Evolutionary conservation across 345 rosid genomes (phyloP).

Genomic region (Clausena lansium): DNA sequence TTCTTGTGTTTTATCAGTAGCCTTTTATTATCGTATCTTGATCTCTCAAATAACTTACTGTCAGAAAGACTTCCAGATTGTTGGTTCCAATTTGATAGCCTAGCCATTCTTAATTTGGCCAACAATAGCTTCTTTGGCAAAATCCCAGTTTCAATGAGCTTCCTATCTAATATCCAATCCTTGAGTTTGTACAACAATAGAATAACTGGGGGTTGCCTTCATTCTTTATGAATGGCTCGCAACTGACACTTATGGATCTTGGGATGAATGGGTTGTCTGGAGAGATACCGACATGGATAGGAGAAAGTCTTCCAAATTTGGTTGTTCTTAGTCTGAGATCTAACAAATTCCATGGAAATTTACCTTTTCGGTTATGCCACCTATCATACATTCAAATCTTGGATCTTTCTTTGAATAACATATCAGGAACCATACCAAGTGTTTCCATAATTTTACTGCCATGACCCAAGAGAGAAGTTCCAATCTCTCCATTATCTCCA

Average conservation of each 20-base stretch:
- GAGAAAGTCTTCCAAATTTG: slow-evolving; percentile 5
- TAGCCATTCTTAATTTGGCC: background rate
- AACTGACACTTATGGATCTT: background rate
- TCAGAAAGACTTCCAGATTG: background rate
- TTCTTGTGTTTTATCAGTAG: background rate
- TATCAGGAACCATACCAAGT: slow-evolving; percentile 1
- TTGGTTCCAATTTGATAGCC: background rate
- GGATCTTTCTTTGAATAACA: slow-evolving; percentile 6
- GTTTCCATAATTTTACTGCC: slow-evolving; percentile 3
- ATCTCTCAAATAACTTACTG: background rate
- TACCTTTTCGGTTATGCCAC: background rate
- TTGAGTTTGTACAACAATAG: background rate
- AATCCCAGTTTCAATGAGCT: background rate
- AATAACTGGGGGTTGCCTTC: background rate
- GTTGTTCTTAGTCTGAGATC: background rate
- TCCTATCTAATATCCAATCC: background rate
- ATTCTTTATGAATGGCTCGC: background rate
- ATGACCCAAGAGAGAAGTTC: background rate
- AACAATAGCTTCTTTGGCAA: background rate
- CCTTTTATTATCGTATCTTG: background rate
- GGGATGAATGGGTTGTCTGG: background rate
- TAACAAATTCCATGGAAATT: background rate
- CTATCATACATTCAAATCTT: slow-evolving; percentile 1
- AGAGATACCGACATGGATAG: slow-evolving; percentile 6
- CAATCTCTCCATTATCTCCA: background rate